Evolutionary conservation across 495 filamentous ascomycete genomes (phyloP), one percentile per base, ranked within the genome.

Genomic region (Neurospora intermedia): DNA sequence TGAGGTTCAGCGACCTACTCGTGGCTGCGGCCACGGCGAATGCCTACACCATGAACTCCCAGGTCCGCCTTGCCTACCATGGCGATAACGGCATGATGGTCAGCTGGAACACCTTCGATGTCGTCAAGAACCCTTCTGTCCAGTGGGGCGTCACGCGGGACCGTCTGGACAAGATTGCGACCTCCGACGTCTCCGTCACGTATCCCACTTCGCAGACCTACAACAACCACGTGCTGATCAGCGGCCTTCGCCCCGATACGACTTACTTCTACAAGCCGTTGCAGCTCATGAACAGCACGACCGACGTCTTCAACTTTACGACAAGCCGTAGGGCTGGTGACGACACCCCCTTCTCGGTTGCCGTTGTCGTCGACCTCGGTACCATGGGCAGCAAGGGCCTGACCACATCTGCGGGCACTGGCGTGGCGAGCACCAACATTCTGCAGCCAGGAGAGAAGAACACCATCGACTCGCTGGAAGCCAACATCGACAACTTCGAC

Each of bases 361-460:
- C 84, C 45, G 83, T 87, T 0, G 83, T 87, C 3, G 85, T 85
- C n/a, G 87, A 89, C 70, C 77, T 89, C 43, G 87, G 86, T 7
- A 86, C 80, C 20, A 80, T 84, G 75, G 82, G 82, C 18, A 70
- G 76, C 4, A 72, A 78, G 38, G 82, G 82, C 31, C 70, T 84
- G 20, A 75, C 71, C 40, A 80, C 78, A 2, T 71, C 73, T 13
- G 74, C 71, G 42, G 76, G 81, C 43, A 77, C 66, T 9, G 77
- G 77, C 18, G 74, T 75, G 31, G 74, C 75, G 3, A 43, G 73
- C 7, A 75, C 72, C 69, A 76, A 77, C 40, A 39, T 71, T 15
- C 75, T 83, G 18, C 66, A 66, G 43, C 79, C 79, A 4, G 80
- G 80, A 45, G 82, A 82, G 54, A 72, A 59, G 11, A 84, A 76